Percentiles rank a stretch among this genome's conserved stretches.
Conservation (phyloP, 805 yeast genomes). For the Starmera quercuum region DNA sequence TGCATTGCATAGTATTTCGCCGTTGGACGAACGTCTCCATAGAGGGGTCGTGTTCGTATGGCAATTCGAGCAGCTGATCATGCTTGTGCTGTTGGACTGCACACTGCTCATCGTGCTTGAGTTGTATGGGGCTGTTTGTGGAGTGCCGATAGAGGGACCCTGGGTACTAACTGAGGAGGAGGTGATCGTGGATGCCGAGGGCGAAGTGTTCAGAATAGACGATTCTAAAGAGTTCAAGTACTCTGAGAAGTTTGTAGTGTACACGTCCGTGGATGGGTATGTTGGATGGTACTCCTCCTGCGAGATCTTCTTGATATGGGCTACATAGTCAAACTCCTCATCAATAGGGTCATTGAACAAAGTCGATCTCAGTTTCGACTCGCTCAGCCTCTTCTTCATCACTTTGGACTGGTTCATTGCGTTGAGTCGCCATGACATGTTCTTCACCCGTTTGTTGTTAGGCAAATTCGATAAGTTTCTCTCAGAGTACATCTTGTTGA, state of each 20-base stretch:
- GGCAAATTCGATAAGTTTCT: conserved; percentile 1
- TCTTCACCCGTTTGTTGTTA: conserved; percentile 3
- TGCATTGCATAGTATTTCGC: conserved; percentile 89
- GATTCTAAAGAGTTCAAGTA: neutral
- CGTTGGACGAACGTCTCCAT: conserved; percentile 91
- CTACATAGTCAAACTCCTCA: conserved; percentile 54
- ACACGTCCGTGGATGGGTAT: neutral
- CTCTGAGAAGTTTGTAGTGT: neutral
- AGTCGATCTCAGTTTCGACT: neutral
- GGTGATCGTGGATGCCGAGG: conserved; percentile 1
- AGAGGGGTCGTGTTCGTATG: conserved; percentile 84
- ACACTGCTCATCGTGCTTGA: conserved; percentile 3
- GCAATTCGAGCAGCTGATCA: conserved; percentile 65
- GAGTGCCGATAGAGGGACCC: neutral
- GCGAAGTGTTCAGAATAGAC: conserved; percentile 4
- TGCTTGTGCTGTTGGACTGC: neutral
- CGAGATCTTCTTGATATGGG: conserved; percentile 50
- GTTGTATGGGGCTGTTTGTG: neutral
- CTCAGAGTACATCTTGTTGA: neutral
- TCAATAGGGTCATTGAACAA: conserved; percentile 30
- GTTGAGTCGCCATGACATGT: conserved; percentile 6
- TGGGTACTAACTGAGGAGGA: neutral
- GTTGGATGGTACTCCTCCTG: conserved; percentile 21
- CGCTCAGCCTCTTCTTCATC: neutral
- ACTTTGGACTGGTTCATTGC: neutral